Evolutionary conservation across 1,284 basidiomycete species (phyloP).

Genomic region (Leccinum pachyderme): DNA sequence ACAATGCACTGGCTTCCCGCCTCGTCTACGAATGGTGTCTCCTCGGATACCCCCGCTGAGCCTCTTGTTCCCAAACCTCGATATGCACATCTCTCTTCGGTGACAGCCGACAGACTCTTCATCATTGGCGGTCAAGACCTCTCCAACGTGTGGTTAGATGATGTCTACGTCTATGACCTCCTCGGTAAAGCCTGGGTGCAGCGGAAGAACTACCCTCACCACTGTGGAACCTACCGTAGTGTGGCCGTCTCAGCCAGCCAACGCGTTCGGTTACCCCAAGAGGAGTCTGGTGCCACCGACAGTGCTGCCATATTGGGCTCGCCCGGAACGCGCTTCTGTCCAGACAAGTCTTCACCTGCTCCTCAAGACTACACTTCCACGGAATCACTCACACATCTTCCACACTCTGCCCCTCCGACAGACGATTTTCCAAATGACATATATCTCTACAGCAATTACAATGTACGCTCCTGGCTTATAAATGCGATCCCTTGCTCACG

Average conservation of each 20-base stretch:
- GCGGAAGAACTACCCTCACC: slow-evolving; percentile 76
- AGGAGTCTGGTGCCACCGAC: slow-evolving; percentile 47
- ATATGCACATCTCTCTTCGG: slow-evolving; percentile 87
- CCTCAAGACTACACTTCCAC: slow-evolving; percentile 50
- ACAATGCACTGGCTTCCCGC: slow-evolving; percentile 71
- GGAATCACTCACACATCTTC: slow-evolving; percentile 65
- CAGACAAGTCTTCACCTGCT: slow-evolving; percentile 40
- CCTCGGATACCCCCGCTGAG: slow-evolving; percentile 37
- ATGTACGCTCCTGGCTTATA: slow-evolving; percentile 50
- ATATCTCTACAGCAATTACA: slow-evolving; percentile 85
- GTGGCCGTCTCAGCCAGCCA: slow-evolving; percentile 76
- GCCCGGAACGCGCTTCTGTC: slow-evolving; percentile 56
- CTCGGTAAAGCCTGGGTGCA: slow-evolving; percentile 71
- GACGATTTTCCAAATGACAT: slow-evolving; percentile 78
- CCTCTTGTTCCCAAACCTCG: slow-evolving; percentile 69
- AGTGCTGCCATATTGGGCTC: slow-evolving; percentile 47
- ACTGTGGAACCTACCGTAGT: slow-evolving; percentile 91
- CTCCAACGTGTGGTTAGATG: slow-evolving; percentile 88
- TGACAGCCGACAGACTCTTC: slow-evolving; percentile 81
- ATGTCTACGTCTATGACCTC: slow-evolving; percentile 86
- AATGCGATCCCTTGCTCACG: slow-evolving; percentile 20
- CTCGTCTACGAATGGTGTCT: slow-evolving; percentile 30
- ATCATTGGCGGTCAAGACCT: slow-evolving; percentile 94
- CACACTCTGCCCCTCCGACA: slow-evolving; percentile 69
- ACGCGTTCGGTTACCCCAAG: slow-evolving; percentile 66